Percentiles rank a stretch among this genome's conserved stretches.
These are phyloP conservation scores for Colletotrichum tropicicola DNA, from an alignment of 2,329 filamentous ascomycete species.

Conservation along the genomic window DNA sequence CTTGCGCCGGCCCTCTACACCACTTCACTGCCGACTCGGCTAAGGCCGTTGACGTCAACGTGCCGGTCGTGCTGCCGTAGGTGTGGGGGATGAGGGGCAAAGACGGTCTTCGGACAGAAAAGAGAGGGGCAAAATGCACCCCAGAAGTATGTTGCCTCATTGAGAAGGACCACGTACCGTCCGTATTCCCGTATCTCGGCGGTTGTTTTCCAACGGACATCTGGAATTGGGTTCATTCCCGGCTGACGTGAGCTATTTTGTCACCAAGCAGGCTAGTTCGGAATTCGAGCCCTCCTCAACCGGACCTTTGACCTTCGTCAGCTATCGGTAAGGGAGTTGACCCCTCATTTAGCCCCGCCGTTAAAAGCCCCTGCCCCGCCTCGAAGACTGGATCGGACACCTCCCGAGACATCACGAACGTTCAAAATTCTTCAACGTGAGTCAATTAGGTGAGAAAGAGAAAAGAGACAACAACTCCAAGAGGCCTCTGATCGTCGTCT, in stretches of 20 bases:
- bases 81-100: conserved; percentile 6
- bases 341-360: conserved; percentile 25
- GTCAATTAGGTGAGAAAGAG: neutral
- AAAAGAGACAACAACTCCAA: neutral
- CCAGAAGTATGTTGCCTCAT: conserved; percentile 7
- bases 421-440: neutral
- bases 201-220: neutral
- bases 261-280: neutral
- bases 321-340: conserved; percentile 12
- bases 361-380: conserved; percentile 21
- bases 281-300: neutral
- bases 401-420: neutral
- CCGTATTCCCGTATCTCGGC: neutral
- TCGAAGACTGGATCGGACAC: neutral
- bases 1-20: too few species aligned
- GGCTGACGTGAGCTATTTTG: conserved; percentile 11
- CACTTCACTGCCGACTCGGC: conserved; percentile 3
- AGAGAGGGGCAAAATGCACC: conserved; percentile 16
- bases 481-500: accelerated
- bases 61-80: neutral
- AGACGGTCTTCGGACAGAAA: neutral
- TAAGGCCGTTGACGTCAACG: conserved; percentile 2
- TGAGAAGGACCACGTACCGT: neutral
- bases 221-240: neutral
- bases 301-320: conserved; percentile 7